Percentiles rank a stretch among this genome's conserved stretches.
These are phyloP conservation scores for Leccinum longicurvipes DNA, from an alignment of 768 basidiomycete genomes.

Conservation along the genomic window DNA sequence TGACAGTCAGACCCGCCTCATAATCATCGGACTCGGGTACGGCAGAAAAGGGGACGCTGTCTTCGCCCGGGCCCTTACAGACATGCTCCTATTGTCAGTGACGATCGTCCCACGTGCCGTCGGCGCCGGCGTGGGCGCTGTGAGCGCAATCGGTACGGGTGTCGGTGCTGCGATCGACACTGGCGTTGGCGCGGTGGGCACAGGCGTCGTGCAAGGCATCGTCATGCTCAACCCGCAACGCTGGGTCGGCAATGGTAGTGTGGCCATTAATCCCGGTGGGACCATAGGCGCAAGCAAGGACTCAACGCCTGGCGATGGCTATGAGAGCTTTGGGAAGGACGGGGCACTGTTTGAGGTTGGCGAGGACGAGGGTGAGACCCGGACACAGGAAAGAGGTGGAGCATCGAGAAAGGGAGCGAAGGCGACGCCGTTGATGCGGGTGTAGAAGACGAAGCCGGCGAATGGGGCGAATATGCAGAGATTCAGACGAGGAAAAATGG, in stretches of 20 bases:
- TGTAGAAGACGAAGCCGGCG: constrained; percentile 20
- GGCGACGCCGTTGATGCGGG: neutral
- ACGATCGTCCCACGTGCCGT: constrained; percentile 89
- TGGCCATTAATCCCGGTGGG: neutral
- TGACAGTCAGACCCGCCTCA: constrained; percentile 80
- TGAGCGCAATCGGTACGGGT: constrained; percentile 66
- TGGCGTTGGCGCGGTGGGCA: constrained; percentile 56
- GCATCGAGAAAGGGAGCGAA: neutral
- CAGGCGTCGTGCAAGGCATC: constrained; percentile 77
- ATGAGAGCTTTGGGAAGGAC: constrained; percentile 25
- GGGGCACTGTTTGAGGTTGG: constrained; percentile 52
- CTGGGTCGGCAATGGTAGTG: constrained; percentile 55
- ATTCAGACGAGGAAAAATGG: neutral
- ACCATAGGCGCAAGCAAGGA: no score
- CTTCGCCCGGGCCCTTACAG: constrained; percentile 42
- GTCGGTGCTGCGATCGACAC: constrained; percentile 57
- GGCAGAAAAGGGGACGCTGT: constrained; percentile 30
- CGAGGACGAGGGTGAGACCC: constrained; percentile 32
- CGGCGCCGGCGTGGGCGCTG: constrained; percentile 65
- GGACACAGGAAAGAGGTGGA: constrained; percentile 27
- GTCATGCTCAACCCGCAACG: constrained; percentile 87
- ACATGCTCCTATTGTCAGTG: constrained; percentile 85
- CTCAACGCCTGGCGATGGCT: constrained; percentile 8
- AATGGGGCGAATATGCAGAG: constrained; percentile 21
- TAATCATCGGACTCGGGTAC: constrained; percentile 71